Conservation (phyloP, 2,329 filamentous ascomycete species). For the Xylariaceae sp. region DNA sequence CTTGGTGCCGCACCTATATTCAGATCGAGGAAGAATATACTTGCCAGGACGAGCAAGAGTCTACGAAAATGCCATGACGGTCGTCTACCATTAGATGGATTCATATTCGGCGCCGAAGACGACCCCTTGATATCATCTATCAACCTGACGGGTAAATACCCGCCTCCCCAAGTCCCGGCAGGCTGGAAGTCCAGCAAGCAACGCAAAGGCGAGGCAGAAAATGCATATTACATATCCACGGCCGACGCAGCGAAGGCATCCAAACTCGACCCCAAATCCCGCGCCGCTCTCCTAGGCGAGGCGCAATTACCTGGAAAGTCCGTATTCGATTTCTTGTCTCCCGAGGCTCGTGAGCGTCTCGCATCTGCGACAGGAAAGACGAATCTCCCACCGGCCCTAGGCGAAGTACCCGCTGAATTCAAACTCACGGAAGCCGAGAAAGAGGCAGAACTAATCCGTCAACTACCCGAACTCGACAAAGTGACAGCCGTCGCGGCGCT, state of each 20-base stretch:
- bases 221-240: constrained; percentile 19
- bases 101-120: constrained; percentile 59
- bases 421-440: constrained; percentile 59
- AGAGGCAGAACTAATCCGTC: constrained; percentile 51
- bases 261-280: constrained; percentile 65
- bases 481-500: constrained; percentile 64
- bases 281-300: constrained; percentile 78
- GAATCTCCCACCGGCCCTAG: constrained; percentile 70
- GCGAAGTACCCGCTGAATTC: constrained; percentile 65
- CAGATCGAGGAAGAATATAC: constrained; percentile 58
- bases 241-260: constrained; percentile 73
- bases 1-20: constrained; percentile 67
- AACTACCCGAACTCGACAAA: constrained; percentile 61
- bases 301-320: constrained; percentile 81
- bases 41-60: constrained; percentile 38
- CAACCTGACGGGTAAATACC: constrained; percentile 44
- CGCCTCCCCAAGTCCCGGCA: constrained; percentile 61
- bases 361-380: constrained; percentile 67
- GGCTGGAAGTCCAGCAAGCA: constrained; percentile 67
- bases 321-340: constrained; percentile 86
- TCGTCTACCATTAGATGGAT: constrained; percentile 72
- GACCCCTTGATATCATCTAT: constrained; percentile 44
- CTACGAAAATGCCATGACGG: constrained; percentile 77
- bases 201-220: constrained; percentile 29
- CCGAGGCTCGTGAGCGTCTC: constrained; percentile 70